phyloP scores from a whole-genome alignment of 2,329 filamentous ascomycete species.

The Exophiala sp. region DNA sequence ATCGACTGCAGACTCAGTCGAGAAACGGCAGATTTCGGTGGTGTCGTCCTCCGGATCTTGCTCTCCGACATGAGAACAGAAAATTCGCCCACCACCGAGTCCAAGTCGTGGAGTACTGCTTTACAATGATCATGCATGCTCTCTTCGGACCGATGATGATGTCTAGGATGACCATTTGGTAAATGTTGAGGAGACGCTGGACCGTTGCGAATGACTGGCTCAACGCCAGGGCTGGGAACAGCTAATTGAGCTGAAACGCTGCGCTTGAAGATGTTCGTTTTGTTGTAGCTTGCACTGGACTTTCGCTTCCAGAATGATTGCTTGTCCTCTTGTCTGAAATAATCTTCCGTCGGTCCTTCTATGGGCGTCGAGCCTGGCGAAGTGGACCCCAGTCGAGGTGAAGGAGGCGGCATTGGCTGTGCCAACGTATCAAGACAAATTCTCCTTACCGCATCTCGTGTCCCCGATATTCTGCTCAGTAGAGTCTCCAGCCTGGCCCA shows the following conservation, averaged over 20 bases:
- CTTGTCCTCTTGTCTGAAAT: constrained; percentile 50
- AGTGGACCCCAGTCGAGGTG: constrained; percentile 17
- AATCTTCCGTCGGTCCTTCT: constrained; percentile 36
- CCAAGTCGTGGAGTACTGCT: constrained; percentile 77
- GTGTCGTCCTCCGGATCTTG: constrained; percentile 67
- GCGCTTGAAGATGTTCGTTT: constrained; percentile 44
- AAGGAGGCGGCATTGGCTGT: constrained; percentile 34
- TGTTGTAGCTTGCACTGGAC: constrained; percentile 50
- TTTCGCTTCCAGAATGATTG: constrained; percentile 92
- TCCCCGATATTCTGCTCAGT: constrained; percentile 80
- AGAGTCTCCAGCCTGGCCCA: constrained; percentile 85
- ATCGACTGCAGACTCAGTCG: constrained; percentile 76
- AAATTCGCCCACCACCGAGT: constrained; percentile 79
- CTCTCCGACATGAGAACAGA: constrained; percentile 71
- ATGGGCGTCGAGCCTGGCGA: constrained; percentile 24
- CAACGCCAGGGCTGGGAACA: constrained; percentile 42
- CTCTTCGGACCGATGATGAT: constrained; percentile 48
- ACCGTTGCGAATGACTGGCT: constrained; percentile 23
- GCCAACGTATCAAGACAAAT: constrained; percentile 74
- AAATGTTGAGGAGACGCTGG: constrained; percentile 18
- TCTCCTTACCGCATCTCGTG: constrained; percentile 80
- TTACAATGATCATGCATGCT: constrained; percentile 78
- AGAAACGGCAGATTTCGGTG: constrained; percentile 52
- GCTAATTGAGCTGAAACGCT: constrained; percentile 54
- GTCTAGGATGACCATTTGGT: neutral